Evolutionary conservation across 169 alveolate genomes (phyloP).

Genomic region (Plasmodium billcollinsi): DNA sequence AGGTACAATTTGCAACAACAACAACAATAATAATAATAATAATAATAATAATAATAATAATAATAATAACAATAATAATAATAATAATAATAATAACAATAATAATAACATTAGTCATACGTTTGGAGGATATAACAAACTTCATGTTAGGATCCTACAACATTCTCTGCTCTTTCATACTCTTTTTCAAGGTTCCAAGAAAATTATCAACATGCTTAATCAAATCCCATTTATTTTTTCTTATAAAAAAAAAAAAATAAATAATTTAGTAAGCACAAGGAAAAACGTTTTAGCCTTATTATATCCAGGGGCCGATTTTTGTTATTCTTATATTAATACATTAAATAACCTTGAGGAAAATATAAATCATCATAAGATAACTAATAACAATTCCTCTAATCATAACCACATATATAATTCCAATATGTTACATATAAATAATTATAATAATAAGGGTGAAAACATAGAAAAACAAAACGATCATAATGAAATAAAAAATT

Average conservation of each 20-base stretch:
- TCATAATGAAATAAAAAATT: neutral
- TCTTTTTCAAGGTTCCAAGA: conserved; percentile 18
- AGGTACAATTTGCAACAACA: neutral
- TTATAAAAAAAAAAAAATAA: conserved; percentile 13
- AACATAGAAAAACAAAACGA: too few relatives aligned
- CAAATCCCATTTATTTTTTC: conserved; percentile 61
- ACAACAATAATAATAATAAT: too few relatives aligned
- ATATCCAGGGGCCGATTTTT: conserved; percentile 68
- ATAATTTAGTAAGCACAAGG: conserved; percentile 12
- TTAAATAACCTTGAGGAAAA: neutral
- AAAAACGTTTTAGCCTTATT: conserved; percentile 28
- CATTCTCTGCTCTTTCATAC: conserved; percentile 32
- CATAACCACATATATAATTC: too few relatives aligned
- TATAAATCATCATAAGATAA: neutral
- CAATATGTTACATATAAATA: too few relatives aligned
- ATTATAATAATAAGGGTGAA: neutral
- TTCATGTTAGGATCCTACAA: neutral
- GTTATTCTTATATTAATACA: conserved; percentile 65
- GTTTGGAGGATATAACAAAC: too few relatives aligned
- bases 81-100: neutral
- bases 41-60: too few relatives aligned
- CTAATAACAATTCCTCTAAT: neutral
- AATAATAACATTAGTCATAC: too few relatives aligned
- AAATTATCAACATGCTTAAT: conserved; percentile 26
- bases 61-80: neutral